These are phyloP conservation scores for Clonostachys byssicola DNA, from an alignment of 2,329 filamentous ascomycete species.

Conservation along the genomic window DNA sequence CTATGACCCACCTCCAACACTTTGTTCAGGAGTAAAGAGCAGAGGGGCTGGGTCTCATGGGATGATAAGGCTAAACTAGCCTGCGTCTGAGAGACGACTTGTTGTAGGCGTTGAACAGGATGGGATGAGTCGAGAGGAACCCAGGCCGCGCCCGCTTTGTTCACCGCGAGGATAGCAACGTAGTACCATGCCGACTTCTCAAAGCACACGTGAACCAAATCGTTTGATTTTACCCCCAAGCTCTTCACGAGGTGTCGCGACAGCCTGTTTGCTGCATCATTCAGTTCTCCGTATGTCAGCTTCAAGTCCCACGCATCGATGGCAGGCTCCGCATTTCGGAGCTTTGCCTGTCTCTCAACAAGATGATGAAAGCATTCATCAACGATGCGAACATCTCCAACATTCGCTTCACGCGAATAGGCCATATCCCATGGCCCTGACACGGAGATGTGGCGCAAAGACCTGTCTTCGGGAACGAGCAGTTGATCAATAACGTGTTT, in stretches of 20 bases:
- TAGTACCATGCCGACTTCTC: slow-evolving; percentile 2
- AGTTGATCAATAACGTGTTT: slow-evolving; percentile 1
- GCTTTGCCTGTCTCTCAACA: not conserved
- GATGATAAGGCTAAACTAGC: not conserved
- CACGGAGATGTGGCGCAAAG: not conserved
- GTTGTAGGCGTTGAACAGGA: not conserved
- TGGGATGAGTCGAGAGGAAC: slow-evolving; percentile 1
- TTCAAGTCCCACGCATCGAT: slow-evolving; percentile 1
- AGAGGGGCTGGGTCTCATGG: not conserved
- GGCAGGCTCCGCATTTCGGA: not conserved
- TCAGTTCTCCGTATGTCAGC: slow-evolving; percentile 2
- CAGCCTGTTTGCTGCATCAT: not conserved
- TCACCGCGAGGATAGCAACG: slow-evolving; percentile 2
- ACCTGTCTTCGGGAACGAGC: not conserved
- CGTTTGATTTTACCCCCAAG: not conserved
- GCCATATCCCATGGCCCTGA: not conserved
- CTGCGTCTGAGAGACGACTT: not conserved
- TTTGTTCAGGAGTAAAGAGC: not conserved
- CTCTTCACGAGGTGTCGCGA: not conserved
- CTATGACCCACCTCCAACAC: not conserved
- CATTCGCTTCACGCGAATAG: not conserved
- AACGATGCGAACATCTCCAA: not conserved
- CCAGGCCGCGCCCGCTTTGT: slow-evolving; percentile 3
- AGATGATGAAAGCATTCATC: slow-evolving; percentile 1
- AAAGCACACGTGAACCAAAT: slow-evolving; percentile 2